Percentiles rank a stretch among this genome's conserved stretches.
Evolutionary conservation across 2,329 filamentous ascomycete genomes (phyloP).

Genomic region (Cladosporium cucumerinum): DNA sequence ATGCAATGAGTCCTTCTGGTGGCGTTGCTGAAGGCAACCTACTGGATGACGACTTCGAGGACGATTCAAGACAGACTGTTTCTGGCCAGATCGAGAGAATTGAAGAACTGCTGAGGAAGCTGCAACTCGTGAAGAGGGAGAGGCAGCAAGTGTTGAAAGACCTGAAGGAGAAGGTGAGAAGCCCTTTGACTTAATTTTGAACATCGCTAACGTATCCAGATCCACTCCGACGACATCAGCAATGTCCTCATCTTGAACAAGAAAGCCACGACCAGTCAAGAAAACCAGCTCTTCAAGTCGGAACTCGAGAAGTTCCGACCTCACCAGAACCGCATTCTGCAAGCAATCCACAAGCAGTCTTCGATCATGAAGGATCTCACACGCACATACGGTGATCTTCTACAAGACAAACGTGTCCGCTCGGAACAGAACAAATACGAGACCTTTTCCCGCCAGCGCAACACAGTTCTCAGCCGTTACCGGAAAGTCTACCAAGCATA

Average conservation of each 20-base stretch:
- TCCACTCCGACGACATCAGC: conserved; percentile 94
- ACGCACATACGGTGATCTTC: conserved; percentile 74
- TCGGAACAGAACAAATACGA: conserved; percentile 96
- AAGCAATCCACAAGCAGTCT: conserved; percentile 93
- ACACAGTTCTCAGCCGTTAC: conserved; percentile 78
- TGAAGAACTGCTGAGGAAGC: conserved; percentile 84
- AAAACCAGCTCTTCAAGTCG: conserved; percentile 86
- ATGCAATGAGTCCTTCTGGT: conserved; percentile 51
- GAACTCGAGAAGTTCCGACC: conserved; percentile 97
- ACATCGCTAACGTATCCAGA: conserved; percentile 49
- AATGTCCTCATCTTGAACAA: conserved; percentile 97
- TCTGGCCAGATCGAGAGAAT: conserved; percentile 85
- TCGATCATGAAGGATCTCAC: conserved; percentile 94
- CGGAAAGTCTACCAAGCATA: conserved; percentile 91
- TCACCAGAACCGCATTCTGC: conserved; percentile 84
- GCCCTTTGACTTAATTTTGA: not conserved
- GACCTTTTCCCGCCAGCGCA: conserved; percentile 75
- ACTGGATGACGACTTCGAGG: conserved; percentile 87
- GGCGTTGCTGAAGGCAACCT: conserved; percentile 66
- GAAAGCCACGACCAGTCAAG: conserved; percentile 89
- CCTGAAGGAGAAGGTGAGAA: conserved; percentile 85
- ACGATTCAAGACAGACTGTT: conserved; percentile 74
- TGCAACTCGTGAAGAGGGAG: conserved; percentile 90
- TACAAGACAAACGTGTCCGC: conserved; percentile 91
- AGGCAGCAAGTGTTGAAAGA: conserved; percentile 90